Base-by-base conservation (phyloP, 495 filamentous ascomycete genomes). In the Neurospora sp. region DNA sequence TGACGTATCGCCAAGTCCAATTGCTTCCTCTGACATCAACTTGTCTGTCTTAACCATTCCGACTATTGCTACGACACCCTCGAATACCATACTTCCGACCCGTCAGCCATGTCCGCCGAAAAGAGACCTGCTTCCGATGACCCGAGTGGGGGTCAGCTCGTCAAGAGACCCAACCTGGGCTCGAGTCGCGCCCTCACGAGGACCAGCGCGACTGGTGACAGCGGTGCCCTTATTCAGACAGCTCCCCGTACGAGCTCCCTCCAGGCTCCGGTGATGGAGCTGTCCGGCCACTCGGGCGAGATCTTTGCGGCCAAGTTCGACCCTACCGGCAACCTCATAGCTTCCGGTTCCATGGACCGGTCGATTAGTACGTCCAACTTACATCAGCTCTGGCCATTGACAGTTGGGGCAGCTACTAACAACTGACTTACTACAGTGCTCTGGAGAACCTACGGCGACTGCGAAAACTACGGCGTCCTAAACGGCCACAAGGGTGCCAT, bases 331-430 rank as follows among this genome's bases (percentile, higher is more conserved):
- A 91, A 93, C 69, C 86, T 92, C 72, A 95, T 98, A 74, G 96
- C 96, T 68, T 98, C 96, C 6, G 96, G 95, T 18, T 96, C 94
- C 2, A 95, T 97, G 90, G 96, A 99, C 82, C 87, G 96, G 73
- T 90, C 89, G 65, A 97, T 99, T 71, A 86, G 94, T 97, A 86
- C 59, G 90, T 39, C 20, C 53, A 83, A 69, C 47, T 20, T 3
- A 18, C 40, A 40, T 14, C n/a, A 53, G 0, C 40, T 44, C 0
- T 7, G 35, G 22, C 14, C 7, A 61, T 37, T 72, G 18, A 61
- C 18, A 68, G 4, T 40, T 44, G 40, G 61, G 20, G 12, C 12
- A 4, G 68, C 22, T 59, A 35, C 73, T 73, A 68, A 75, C 74
- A 78, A 72, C 83, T 73, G 1, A 3, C 14, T 31, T 31, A 39